A percentile compares a stretch with the other conserved stretches of the same genome.
Conservation (phyloP, 177 flowering plant species). For the Vitis hybrid region DNA sequence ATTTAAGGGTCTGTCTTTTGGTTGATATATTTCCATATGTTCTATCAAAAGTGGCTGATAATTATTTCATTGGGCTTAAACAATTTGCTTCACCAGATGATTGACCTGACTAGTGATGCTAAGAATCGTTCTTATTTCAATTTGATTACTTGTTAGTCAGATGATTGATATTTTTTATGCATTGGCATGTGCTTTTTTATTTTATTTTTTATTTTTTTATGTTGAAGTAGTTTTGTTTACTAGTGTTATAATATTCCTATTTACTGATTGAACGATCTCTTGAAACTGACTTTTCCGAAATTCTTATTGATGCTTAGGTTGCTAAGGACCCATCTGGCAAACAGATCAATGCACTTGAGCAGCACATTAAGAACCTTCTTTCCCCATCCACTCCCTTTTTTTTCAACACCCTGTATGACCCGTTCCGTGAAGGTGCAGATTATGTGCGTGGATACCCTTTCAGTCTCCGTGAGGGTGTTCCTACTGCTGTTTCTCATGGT, state of each 20-base stretch:
- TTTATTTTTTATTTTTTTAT: background rate
- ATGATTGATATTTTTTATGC: background rate
- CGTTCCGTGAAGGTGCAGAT: slow-evolving; percentile 70
- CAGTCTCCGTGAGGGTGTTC: slow-evolving; percentile 78
- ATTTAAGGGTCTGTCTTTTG: background rate
- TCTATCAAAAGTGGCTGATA: too few relatives aligned
- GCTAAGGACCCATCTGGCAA: slow-evolving; percentile 71
- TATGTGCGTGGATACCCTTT: slow-evolving; percentile 86
- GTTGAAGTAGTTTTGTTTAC: background rate
- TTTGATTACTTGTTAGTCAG: background rate
- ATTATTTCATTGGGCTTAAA: too few relatives aligned
- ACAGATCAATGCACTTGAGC: slow-evolving; percentile 61
- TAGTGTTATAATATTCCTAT: too few relatives aligned
- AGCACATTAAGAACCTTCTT: slow-evolving; percentile 72
- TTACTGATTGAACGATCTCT: too few relatives aligned
- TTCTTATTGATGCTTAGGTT: slow-evolving; percentile 36
- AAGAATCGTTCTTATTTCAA: background rate
- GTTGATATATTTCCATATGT: too few relatives aligned
- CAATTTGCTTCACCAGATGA: background rate
- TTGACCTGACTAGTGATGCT: background rate
- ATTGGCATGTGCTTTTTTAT: background rate
- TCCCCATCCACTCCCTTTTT: slow-evolving; percentile 71
- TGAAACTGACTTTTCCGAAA: too few relatives aligned
- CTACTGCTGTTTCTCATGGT: slow-evolving; percentile 80
- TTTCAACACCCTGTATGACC: slow-evolving; percentile 83